phyloP scores from a whole-genome alignment of 2,329 filamentous ascomycete genomes.

The Hymenoscyphus linearis region DNA sequence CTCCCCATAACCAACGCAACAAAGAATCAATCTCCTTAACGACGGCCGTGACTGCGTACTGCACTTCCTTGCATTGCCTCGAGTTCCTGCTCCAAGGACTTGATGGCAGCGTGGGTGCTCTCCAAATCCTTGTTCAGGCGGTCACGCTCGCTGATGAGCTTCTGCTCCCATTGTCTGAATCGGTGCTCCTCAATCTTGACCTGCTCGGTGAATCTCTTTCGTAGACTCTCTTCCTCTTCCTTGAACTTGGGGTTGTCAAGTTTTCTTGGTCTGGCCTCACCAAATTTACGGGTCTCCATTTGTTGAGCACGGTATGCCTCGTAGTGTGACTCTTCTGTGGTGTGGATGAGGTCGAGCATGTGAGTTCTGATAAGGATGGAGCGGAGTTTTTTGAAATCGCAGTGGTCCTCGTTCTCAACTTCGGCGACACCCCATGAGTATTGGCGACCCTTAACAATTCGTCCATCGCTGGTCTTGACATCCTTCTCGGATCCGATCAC shows the following conservation, averaged over 20 bases:
- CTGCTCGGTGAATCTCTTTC: slow-evolving; percentile 99
- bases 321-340: slow-evolving; percentile 98
- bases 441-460: slow-evolving; percentile 97
- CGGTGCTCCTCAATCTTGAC: slow-evolving; percentile 99
- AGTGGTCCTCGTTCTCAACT: slow-evolving; percentile 99
- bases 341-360: slow-evolving; percentile 99
- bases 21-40: slow-evolving; percentile 46
- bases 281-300: slow-evolving; percentile 99
- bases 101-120: slow-evolving; percentile 91
- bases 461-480: slow-evolving; percentile 91
- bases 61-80: slow-evolving; percentile 88
- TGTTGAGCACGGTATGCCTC: slow-evolving; percentile 98
- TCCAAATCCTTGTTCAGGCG: slow-evolving; percentile 99
- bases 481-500: slow-evolving; percentile 99
- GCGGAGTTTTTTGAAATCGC: slow-evolving; percentile 99
- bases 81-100: slow-evolving; percentile 85
- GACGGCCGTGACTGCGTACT: slow-evolving; percentile 87
- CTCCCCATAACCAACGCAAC: neutral
- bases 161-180: slow-evolving; percentile 99
- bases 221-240: slow-evolving; percentile 96
- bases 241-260: slow-evolving; percentile 99
- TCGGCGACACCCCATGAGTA: slow-evolving; percentile 99
- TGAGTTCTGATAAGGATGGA: slow-evolving; percentile 98
- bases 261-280: slow-evolving; percentile 94
- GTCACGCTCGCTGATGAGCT: slow-evolving; percentile 97